A percentile compares a stretch with the other conserved stretches of the same genome.
Conservation (phyloP, 2,329 filamentous ascomycete species). For the Cryphonectria japonica region DNA sequence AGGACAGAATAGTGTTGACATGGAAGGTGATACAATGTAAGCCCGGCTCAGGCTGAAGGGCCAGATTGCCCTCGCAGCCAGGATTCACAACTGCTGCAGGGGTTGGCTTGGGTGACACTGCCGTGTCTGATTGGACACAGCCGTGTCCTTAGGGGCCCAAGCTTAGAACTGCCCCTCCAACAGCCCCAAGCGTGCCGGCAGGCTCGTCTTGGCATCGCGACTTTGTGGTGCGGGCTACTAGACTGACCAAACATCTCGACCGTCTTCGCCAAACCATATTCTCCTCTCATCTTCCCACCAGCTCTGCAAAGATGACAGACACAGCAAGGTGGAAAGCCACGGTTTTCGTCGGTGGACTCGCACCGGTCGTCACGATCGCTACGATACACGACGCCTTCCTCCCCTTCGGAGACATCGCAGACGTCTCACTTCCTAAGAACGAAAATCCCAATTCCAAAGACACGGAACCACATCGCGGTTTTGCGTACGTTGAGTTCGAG, state of each 20-base stretch:
- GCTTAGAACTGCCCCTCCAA: conserved; percentile 12
- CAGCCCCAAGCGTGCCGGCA: not conserved
- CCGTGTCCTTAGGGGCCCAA: conserved; percentile 1
- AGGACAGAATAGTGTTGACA: conserved; percentile 16
- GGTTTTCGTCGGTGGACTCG: conserved; percentile 87
- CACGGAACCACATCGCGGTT: conserved; percentile 82
- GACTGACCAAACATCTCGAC: conserved; percentile 5
- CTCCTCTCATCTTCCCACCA: conserved; percentile 5
- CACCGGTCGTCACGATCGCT: conserved; percentile 73
- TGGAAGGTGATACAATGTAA: conserved; percentile 3
- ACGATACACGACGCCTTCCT: conserved; percentile 90
- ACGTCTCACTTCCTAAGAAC: conserved; percentile 87
- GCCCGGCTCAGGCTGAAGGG: conserved; percentile 8
- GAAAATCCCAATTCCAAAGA: conserved; percentile 81
- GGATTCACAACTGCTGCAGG: conserved; percentile 10
- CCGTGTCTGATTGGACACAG: not conserved
- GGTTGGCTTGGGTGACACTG: not conserved
- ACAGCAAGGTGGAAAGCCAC: conserved; percentile 84
- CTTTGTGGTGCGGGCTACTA: not conserved
- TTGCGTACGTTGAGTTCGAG: conserved; percentile 96
- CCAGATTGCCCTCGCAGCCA: conserved; percentile 12
- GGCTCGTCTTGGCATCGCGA: conserved; percentile 7
- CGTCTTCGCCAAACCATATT: conserved; percentile 14
- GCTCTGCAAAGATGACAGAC: conserved; percentile 70
- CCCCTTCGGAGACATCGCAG: conserved; percentile 93